These are phyloP conservation scores for Penstemon eatonii DNA, from an alignment of 257 asterid genomes.

Conservation along the genomic window DNA sequence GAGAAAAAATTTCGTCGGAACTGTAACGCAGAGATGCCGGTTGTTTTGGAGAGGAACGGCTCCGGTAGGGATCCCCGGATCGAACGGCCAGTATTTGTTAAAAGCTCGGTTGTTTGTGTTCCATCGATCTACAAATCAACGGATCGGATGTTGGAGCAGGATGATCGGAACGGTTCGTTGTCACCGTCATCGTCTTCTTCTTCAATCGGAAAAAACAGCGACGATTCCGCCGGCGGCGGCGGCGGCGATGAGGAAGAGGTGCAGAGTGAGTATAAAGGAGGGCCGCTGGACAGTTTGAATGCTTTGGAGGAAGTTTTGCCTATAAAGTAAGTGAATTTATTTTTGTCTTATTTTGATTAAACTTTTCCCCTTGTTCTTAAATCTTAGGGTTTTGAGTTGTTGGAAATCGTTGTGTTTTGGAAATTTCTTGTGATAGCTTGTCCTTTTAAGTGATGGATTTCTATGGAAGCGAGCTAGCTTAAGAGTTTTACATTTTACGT, in stretches of 20 bases:
- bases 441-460: slow-evolving; percentile 11
- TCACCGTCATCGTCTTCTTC: slow-evolving; percentile 42
- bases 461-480: no score
- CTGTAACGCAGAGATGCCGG: slow-evolving; percentile 36
- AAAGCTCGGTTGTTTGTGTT: slow-evolving; percentile 28
- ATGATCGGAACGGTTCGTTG: slow-evolving; percentile 30
- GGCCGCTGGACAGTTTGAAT: slow-evolving; percentile 47
- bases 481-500: no score
- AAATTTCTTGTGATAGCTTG: slow-evolving; percentile 1
- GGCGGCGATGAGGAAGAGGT: slow-evolving; percentile 48
- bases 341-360: not conserved
- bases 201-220: slow-evolving; percentile 56
- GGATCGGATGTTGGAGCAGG: slow-evolving; percentile 30
- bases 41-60: slow-evolving; percentile 45
- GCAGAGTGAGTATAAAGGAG: slow-evolving; percentile 47
- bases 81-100: slow-evolving; percentile 41
- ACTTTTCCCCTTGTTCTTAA: not conserved
- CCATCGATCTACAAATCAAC: slow-evolving; percentile 34
- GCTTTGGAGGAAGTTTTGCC: slow-evolving; percentile 58
- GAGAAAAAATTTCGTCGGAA: slow-evolving; percentile 11
- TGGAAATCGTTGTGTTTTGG: not conserved
- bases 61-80: slow-evolving; percentile 39
- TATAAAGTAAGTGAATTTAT: slow-evolving; percentile 35
- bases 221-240: slow-evolving; percentile 23
- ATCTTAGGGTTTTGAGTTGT: slow-evolving; percentile 14